These are phyloP conservation scores for Galerina sulciceps DNA, from an alignment of 768 basidiomycete genomes.

Conservation along the genomic window DNA sequence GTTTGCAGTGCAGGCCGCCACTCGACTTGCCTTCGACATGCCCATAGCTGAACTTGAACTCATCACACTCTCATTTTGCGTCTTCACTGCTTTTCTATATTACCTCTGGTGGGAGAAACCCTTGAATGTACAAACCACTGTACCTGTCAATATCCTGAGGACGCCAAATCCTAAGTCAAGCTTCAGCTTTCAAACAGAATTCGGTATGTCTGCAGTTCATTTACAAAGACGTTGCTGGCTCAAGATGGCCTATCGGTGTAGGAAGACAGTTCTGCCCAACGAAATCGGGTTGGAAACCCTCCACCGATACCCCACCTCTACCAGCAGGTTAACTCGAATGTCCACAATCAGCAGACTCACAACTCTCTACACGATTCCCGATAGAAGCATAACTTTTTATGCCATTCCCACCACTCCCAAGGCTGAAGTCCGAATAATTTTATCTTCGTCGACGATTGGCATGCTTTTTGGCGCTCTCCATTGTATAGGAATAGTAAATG, in stretches of 20 bases:
- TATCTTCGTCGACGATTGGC: neutral
- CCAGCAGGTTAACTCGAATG: too few relatives aligned
- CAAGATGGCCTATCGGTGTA: too few relatives aligned
- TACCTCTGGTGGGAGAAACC: conserved; percentile 41
- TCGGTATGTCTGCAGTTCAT: neutral
- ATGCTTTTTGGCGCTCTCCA: conserved; percentile 4
- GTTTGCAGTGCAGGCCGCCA: conserved; percentile 31
- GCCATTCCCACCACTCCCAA: neutral
- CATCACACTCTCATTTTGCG: conserved; percentile 33
- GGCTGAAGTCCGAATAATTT: neutral
- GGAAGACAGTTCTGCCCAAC: too few relatives aligned
- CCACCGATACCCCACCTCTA: too few relatives aligned
- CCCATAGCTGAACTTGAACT: conserved; percentile 36
- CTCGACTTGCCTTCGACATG: conserved; percentile 22
- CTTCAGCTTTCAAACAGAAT: neutral
- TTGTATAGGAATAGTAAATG: neutral
- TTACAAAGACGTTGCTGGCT: neutral
- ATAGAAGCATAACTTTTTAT: neutral
- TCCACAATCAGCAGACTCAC: neutral
- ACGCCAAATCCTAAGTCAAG: neutral
- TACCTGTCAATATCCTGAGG: conserved; percentile 3
- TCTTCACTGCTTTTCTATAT: conserved; percentile 30
- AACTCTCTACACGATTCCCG: neutral
- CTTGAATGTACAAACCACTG: conserved; percentile 23
- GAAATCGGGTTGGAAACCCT: too few relatives aligned